These are phyloP conservation scores for Botrytis sinoallii DNA, from an alignment of 2,329 filamentous ascomycete genomes.

Conservation along the genomic window DNA sequence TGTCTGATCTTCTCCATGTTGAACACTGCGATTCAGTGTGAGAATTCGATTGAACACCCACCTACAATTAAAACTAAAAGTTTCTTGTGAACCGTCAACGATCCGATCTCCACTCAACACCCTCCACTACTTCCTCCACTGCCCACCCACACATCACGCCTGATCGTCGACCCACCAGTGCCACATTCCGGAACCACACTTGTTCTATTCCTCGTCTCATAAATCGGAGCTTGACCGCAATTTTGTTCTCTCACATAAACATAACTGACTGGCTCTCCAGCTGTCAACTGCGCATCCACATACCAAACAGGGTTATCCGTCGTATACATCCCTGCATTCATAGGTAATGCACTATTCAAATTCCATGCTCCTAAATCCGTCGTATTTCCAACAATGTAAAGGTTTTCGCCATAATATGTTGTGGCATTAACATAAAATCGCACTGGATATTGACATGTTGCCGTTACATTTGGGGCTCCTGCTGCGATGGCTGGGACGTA, in stretches of 20 bases:
- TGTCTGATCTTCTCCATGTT: neutral
- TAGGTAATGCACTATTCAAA: conserved; percentile 33
- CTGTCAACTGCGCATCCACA: conserved; percentile 41
- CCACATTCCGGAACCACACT: conserved; percentile 42
- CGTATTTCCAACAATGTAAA: conserved; percentile 46
- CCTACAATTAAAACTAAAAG: neutral
- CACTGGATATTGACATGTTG: conserved; percentile 38
- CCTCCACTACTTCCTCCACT: conserved; percentile 33
- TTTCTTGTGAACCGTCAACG: neutral
- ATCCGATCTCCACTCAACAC: conserved; percentile 22
- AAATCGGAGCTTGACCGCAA: conserved; percentile 43
- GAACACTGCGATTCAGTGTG: neutral
- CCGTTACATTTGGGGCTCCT: conserved; percentile 37
- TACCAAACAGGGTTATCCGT: conserved; percentile 45
- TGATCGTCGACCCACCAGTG: conserved; percentile 29
- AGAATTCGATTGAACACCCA: neutral
- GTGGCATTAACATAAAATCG: conserved; percentile 47
- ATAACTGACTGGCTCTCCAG: conserved; percentile 45
- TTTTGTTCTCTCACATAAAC: conserved; percentile 47
- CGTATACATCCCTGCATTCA: conserved; percentile 45
- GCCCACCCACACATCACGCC: conserved; percentile 43
- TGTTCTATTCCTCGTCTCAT: conserved; percentile 45
- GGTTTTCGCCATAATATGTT: conserved; percentile 48
- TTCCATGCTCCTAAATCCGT: conserved; percentile 46
- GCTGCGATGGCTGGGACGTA: conserved; percentile 51